A percentile compares a stretch with the other conserved stretches of the same genome.
Evolutionary conservation across 2,329 filamentous ascomycete genomes (phyloP).

Genomic region (Alternaria hordeiaustralica): DNA sequence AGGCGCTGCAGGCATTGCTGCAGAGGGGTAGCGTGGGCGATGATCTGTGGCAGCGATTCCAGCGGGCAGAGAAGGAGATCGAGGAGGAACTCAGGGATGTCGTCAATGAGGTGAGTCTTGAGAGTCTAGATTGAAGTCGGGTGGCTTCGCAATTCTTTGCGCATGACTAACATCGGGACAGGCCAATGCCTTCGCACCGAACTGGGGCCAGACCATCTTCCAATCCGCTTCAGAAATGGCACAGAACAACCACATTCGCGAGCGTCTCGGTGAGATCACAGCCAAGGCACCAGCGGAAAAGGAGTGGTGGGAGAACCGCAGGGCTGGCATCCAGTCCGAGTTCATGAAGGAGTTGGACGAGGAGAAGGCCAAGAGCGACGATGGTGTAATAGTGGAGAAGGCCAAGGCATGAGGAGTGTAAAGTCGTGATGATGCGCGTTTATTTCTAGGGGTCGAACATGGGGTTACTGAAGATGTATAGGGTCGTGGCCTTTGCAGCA

Average conservation of each 20-base stretch:
- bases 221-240: conserved; percentile 97
- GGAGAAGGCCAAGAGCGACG: conserved; percentile 48
- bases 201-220: conserved; percentile 96
- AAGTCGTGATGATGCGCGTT: neutral
- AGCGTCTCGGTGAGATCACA: conserved; percentile 77
- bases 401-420: neutral
- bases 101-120: conserved; percentile 76
- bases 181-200: conserved; percentile 87
- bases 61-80: conserved; percentile 94
- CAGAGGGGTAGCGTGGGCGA: conserved; percentile 94
- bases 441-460: neutral
- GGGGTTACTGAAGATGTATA: neutral
- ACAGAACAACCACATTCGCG: conserved; percentile 78
- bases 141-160: neutral
- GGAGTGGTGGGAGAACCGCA: conserved; percentile 90
- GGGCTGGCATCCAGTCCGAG: conserved; percentile 72
- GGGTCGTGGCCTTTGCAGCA: conserved; percentile 9
- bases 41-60: conserved; percentile 92
- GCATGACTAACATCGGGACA: conserved; percentile 48
- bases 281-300: conserved; percentile 75
- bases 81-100: conserved; percentile 95
- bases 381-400: conserved; percentile 25
- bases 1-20: conserved; percentile 80
- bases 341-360: conserved; percentile 87
- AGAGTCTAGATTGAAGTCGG: neutral